Conservation (phyloP, 1,139 yeast species). For the Taphrina sp. region DNA sequence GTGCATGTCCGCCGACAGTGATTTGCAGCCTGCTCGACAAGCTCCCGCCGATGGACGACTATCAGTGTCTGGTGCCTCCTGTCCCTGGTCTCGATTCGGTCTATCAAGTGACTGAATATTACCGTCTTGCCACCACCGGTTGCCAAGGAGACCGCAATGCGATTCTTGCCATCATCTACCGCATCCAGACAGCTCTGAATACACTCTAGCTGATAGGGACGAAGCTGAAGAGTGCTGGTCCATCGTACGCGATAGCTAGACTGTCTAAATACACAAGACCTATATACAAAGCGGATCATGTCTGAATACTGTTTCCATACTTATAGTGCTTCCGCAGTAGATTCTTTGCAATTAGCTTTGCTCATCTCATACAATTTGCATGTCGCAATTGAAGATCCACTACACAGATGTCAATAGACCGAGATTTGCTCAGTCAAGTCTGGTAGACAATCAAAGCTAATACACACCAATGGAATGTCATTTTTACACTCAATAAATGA, state of each 20-base stretch:
- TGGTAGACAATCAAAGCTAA: no score
- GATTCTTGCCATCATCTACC: slow-evolving; percentile 50
- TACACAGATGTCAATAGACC: no score
- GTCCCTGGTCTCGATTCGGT: slow-evolving; percentile 51
- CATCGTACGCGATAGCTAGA: background rate
- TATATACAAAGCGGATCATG: no score
- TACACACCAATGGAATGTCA: no score
- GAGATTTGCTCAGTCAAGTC: no score
- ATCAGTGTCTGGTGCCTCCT: slow-evolving; percentile 54
- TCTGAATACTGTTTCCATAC: no score
- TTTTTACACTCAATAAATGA: no score
- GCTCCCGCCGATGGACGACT: slow-evolving; percentile 77
- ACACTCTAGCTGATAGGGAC: slow-evolving; percentile 74
- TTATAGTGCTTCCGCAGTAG: no score
- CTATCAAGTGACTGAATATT: slow-evolving; percentile 67
- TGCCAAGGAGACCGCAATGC: slow-evolving; percentile 82
- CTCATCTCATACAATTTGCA: no score
- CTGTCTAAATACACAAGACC: no score
- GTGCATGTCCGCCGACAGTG: slow-evolving; percentile 57
- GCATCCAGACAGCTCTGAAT: slow-evolving; percentile 57
- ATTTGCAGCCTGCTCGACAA: slow-evolving; percentile 66
- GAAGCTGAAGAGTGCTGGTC: slow-evolving; percentile 40
- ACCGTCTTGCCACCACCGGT: slow-evolving; percentile 95
- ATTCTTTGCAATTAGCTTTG: no score
- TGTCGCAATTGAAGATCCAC: no score